Percentiles rank a stretch among this genome's conserved stretches.
Conservation (phyloP, 2,329 filamentous ascomycete genomes). For the Fusarium sp. region DNA sequence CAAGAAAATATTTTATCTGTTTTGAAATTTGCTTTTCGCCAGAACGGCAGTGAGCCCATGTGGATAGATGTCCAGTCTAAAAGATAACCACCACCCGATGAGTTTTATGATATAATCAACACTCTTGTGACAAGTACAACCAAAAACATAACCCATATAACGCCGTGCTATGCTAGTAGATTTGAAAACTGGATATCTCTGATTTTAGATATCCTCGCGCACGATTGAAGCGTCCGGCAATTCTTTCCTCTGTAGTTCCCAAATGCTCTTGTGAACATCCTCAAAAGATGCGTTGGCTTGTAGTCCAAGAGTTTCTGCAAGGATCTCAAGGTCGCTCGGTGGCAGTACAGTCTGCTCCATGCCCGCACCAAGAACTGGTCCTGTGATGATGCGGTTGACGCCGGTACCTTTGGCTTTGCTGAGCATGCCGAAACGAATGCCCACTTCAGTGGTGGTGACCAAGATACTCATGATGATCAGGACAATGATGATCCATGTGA, state of each 20-base stretch:
- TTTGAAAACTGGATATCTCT: not conserved
- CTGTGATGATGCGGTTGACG: constrained; percentile 15
- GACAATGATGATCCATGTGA: constrained; percentile 98
- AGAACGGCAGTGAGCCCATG: constrained; percentile 1
- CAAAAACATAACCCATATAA: constrained; percentile 17
- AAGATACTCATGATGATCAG: constrained; percentile 91
- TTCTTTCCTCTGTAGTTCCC: constrained; percentile 43
- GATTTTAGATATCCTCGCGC: constrained; percentile 31
- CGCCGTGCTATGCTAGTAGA: constrained; percentile 43
- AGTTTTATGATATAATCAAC: not conserved
- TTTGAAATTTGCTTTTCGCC: not conserved
- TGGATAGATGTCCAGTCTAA: constrained; percentile 2
- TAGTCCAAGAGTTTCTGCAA: constrained; percentile 51
- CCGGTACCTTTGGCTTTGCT: constrained; percentile 39
- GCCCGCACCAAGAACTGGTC: constrained; percentile 33
- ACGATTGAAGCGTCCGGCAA: constrained; percentile 15
- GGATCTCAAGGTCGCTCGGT: constrained; percentile 49
- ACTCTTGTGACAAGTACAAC: not conserved
- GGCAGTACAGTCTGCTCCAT: constrained; percentile 31
- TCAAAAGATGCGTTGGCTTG: constrained; percentile 50
- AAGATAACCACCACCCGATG: not conserved
- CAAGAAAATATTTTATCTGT: not conserved
- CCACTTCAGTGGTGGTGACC: constrained; percentile 90
- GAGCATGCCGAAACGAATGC: constrained; percentile 84
- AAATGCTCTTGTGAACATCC: constrained; percentile 51